These are phyloP conservation scores for Gaeumannomyces sp. DNA, from an alignment of 2,329 filamentous ascomycete species.

Conservation along the genomic window DNA sequence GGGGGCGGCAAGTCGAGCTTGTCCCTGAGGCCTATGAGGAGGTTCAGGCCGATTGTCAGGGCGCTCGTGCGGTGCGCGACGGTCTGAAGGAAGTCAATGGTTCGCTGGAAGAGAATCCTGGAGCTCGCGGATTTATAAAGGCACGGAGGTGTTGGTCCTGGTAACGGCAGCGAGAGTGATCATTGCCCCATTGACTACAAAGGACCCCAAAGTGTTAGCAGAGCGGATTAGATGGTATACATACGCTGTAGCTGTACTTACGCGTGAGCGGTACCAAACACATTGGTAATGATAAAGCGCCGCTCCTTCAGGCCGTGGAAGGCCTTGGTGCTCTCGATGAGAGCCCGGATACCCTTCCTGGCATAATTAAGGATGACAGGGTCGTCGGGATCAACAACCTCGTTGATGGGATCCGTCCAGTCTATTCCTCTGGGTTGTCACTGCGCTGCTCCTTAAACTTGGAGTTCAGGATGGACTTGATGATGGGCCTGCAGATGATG, in stretches of 20 bases:
- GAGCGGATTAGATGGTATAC: slow-evolving; percentile 10
- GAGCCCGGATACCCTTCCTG: slow-evolving; percentile 59
- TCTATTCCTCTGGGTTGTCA: slow-evolving; percentile 20
- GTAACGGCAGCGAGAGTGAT: slow-evolving; percentile 82
- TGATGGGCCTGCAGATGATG: slow-evolving; percentile 78
- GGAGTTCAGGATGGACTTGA: slow-evolving; percentile 50
- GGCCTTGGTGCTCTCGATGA: slow-evolving; percentile 78
- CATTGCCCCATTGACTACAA: slow-evolving; percentile 99
- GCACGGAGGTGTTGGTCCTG: slow-evolving; percentile 55
- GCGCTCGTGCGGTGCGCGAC: slow-evolving; percentile 69
- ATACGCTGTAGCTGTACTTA: slow-evolving; percentile 46
- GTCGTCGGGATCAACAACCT: neutral
- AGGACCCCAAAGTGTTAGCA: slow-evolving; percentile 20
- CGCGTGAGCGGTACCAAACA: slow-evolving; percentile 94
- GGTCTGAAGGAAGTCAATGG: slow-evolving; percentile 68
- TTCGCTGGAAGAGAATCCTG: slow-evolving; percentile 58
- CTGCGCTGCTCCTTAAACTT: slow-evolving; percentile 25
- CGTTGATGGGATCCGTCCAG: neutral
- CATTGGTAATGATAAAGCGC: slow-evolving; percentile 84
- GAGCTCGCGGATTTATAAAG: slow-evolving; percentile 53
- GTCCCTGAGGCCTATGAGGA: slow-evolving; percentile 54
- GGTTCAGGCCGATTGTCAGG: slow-evolving; percentile 65
- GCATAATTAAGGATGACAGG: slow-evolving; percentile 48
- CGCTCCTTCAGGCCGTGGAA: slow-evolving; percentile 61
- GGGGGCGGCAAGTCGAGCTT: slow-evolving; percentile 19